These are phyloP conservation scores for Lactifluus piperatus DNA, from an alignment of 768 basidiomycete genomes.

Conservation along the genomic window DNA sequence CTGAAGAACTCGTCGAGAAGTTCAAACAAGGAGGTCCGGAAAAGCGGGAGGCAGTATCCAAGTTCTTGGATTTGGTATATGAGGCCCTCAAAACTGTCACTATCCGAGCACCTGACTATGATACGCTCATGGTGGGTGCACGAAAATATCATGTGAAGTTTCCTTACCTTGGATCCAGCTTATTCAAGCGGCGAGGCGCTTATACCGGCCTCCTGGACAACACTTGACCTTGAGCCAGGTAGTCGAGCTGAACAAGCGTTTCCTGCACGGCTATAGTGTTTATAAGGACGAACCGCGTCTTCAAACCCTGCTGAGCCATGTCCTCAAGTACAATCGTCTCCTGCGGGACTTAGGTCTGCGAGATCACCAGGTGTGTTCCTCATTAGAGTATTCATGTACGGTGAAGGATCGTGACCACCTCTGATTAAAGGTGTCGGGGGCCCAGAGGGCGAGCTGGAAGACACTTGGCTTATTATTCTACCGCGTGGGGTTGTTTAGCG, in stretches of 20 bases:
- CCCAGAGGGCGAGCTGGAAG: slow-evolving; percentile 79
- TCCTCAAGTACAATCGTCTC: slow-evolving; percentile 83
- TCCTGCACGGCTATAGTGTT: slow-evolving; percentile 84
- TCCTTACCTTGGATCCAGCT: slow-evolving; percentile 40
- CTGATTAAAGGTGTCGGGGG: slow-evolving; percentile 61
- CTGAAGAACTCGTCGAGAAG: slow-evolving; percentile 77
- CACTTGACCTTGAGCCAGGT: slow-evolving; percentile 90
- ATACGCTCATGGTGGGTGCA: slow-evolving; percentile 88
- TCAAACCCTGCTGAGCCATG: slow-evolving; percentile 64
- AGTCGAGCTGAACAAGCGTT: slow-evolving; percentile 85
- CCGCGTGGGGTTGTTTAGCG: slow-evolving; percentile 61
- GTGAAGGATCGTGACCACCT: neutral
- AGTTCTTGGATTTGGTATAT: slow-evolving; percentile 85
- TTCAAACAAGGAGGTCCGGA: slow-evolving; percentile 82
- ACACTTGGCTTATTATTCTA: slow-evolving; percentile 76
- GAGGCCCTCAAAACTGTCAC: slow-evolving; percentile 95
- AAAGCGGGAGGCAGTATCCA: slow-evolving; percentile 86
- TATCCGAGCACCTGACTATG: slow-evolving; percentile 91
- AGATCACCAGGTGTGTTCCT: slow-evolving; percentile 70
- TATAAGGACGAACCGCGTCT: slow-evolving; percentile 90
- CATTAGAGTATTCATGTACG: neutral
- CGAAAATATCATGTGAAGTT: neutral
- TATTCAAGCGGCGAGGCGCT: slow-evolving; percentile 85
- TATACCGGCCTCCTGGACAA: slow-evolving; percentile 91
- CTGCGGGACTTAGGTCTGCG: slow-evolving; percentile 83